Evolutionary conservation across 371 early-diverging fungal genomes (phyloP).

Genomic region (Syncephalis plumigaleata): DNA sequence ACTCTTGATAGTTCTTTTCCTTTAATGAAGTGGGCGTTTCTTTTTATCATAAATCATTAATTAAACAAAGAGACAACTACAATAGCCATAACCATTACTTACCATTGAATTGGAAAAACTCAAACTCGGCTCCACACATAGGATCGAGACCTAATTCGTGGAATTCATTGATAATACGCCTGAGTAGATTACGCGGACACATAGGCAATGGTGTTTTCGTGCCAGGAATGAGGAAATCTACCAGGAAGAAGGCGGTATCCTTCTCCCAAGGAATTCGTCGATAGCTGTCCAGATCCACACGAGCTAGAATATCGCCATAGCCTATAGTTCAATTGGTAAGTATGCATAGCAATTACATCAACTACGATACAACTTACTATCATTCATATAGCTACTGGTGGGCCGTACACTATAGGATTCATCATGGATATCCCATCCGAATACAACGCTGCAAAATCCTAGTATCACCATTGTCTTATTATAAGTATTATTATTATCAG

Average conservation of each 20-base stretch:
- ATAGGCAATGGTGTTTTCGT: conserved; percentile 26
- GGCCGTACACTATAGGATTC: conserved; percentile 18
- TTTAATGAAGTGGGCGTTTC: conserved; percentile 46
- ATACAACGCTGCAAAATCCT: conserved; percentile 74
- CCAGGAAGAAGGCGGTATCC: conserved; percentile 53
- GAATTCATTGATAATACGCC: conserved; percentile 22
- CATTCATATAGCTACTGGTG: conserved; percentile 12
- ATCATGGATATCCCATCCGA: conserved; percentile 70
- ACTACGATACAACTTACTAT: conserved; percentile 7
- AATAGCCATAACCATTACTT: too few relatives aligned
- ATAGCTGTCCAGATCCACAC: conserved; percentile 40
- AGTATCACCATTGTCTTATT: not conserved
- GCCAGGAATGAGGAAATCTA: conserved; percentile 36
- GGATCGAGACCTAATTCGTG: conserved; percentile 29
- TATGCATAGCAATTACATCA: not conserved
- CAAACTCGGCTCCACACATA: conserved; percentile 59
- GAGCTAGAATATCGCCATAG: conserved; percentile 47
- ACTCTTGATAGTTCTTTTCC: conserved; percentile 27
- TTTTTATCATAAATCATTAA: conserved; percentile 9
- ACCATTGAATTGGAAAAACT: conserved; percentile 74
- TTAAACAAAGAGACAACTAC: too few relatives aligned
- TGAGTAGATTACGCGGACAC: conserved; percentile 49
- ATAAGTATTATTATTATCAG: not conserved
- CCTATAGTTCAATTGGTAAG: conserved; percentile 10
- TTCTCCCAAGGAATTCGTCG: conserved; percentile 64